Percentiles rank a stretch among this genome's conserved stretches.
Conservation (phyloP, 1,284 basidiomycete genomes). For the Trichosporon coremiiforme region DNA sequence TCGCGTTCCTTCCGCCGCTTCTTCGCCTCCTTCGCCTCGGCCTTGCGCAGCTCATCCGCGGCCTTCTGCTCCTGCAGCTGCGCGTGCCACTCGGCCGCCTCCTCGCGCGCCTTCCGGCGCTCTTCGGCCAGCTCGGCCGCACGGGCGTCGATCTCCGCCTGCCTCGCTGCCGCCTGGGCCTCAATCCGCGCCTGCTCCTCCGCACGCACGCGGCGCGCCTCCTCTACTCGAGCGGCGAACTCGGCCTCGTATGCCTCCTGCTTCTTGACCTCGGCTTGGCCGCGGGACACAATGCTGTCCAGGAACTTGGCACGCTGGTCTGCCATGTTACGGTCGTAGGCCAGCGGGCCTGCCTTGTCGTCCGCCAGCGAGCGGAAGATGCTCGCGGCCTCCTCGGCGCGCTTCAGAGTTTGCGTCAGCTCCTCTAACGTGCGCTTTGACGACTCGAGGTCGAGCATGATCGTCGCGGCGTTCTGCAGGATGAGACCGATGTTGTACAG, state of each 20-base stretch:
- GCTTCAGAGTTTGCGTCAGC: constrained; percentile 72
- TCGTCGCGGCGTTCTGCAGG: constrained; percentile 87
- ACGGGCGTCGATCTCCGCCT: constrained; percentile 60
- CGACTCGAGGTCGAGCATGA: constrained; percentile 72
- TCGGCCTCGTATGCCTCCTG: constrained; percentile 77
- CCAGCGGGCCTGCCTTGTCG: constrained; percentile 69
- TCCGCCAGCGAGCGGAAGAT: constrained; percentile 78
- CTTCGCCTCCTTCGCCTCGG: constrained; percentile 43
- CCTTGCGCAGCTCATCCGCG: constrained; percentile 55
- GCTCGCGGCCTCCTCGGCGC: constrained; percentile 86
- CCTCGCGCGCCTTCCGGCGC: constrained; percentile 71
- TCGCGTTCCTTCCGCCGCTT: constrained; percentile 50
- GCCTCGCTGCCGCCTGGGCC: constrained; percentile 47
- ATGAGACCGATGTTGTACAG: constrained; percentile 96
- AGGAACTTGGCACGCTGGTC: constrained; percentile 86
- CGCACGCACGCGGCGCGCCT: constrained; percentile 62
- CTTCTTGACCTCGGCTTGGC: constrained; percentile 71
- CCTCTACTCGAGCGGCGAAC: constrained; percentile 70
- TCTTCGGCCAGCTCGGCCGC: constrained; percentile 73
- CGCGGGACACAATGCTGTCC: constrained; percentile 74
- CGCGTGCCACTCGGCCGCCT: constrained; percentile 64
- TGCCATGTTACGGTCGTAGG: constrained; percentile 81
- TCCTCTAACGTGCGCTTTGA: constrained; percentile 77
- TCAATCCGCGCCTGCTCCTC: constrained; percentile 54
- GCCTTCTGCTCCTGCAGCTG: constrained; percentile 54